These are phyloP conservation scores for Xylariaceae sp. DNA, from an alignment of 2,329 filamentous ascomycete species.

Conservation along the genomic window DNA sequence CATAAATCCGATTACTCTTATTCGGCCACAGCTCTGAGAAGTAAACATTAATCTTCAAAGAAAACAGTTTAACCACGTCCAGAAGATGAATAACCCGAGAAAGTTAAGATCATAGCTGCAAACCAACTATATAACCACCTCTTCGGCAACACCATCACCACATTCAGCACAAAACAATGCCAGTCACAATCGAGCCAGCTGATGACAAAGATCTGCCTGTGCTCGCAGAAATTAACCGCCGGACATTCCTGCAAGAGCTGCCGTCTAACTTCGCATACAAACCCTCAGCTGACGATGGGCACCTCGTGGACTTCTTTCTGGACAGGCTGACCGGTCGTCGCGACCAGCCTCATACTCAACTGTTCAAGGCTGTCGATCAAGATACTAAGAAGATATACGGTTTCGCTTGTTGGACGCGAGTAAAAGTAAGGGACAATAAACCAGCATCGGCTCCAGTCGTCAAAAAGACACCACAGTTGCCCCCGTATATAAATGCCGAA, in stretches of 20 bases:
- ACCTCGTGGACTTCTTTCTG: conserved; percentile 17
- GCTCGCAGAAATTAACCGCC: conserved; percentile 21
- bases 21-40: too few species aligned
- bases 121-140: too few species aligned
- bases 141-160: too few species aligned
- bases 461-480: conserved; percentile 10
- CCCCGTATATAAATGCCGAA: conserved; percentile 20
- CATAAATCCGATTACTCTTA: too few species aligned
- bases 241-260: conserved; percentile 16
- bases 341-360: conserved; percentile 9
- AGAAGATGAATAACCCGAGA: too few species aligned
- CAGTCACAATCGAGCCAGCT: too few species aligned
- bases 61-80: too few species aligned
- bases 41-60: too few species aligned
- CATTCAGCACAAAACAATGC: too few species aligned
- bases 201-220: conserved; percentile 14
- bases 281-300: conserved; percentile 5
- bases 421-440: not conserved
- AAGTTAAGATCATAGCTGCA: too few species aligned
- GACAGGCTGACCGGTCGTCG: conserved; percentile 13
- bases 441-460: not conserved
- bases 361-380: conserved; percentile 20
- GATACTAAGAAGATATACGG: conserved; percentile 15
- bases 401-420: conserved; percentile 16
- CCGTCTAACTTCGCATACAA: conserved; percentile 16